Percentiles rank a stretch among this genome's conserved stretches.
Evolutionary conservation across 2,329 filamentous ascomycete genomes (phyloP).

Genomic region (Claviceps africana): DNA sequence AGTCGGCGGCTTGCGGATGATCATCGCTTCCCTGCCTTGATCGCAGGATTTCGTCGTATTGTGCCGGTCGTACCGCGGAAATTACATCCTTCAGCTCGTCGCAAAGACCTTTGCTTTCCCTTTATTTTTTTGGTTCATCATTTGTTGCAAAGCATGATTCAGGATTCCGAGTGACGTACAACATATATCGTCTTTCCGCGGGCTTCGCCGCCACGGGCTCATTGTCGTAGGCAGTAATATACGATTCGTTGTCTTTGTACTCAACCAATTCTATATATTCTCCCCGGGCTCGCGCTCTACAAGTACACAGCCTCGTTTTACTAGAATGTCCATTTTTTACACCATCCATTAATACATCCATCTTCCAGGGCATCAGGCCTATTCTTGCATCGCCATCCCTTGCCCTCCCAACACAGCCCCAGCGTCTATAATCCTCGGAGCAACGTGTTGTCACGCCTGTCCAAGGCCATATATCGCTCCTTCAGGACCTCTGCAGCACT

Average conservation of each 20-base stretch:
- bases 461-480: constrained; percentile 39
- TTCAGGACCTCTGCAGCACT: constrained; percentile 38
- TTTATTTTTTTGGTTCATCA: too few relatives aligned
- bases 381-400: neutral
- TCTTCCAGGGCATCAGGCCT: neutral
- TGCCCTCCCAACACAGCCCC: neutral
- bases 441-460: constrained; percentile 29
- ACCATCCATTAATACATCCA: neutral
- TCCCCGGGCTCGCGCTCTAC: neutral
- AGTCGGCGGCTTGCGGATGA: neutral
- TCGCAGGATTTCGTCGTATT: neutral
- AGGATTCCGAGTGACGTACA: too few relatives aligned
- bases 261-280: neutral
- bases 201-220: too few relatives aligned
- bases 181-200: too few relatives aligned
- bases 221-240: neutral
- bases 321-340: neutral
- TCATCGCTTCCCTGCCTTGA: neutral
- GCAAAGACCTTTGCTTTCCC: neutral
- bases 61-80: too few relatives aligned
- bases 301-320: neutral
- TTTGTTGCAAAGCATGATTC: too few relatives aligned
- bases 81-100: neutral
- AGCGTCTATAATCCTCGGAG: constrained; percentile 24
- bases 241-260: neutral